These are phyloP conservation scores for Zymoseptoria brevis DNA, from an alignment of 2,329 filamentous ascomycete species.

Conservation along the genomic window DNA sequence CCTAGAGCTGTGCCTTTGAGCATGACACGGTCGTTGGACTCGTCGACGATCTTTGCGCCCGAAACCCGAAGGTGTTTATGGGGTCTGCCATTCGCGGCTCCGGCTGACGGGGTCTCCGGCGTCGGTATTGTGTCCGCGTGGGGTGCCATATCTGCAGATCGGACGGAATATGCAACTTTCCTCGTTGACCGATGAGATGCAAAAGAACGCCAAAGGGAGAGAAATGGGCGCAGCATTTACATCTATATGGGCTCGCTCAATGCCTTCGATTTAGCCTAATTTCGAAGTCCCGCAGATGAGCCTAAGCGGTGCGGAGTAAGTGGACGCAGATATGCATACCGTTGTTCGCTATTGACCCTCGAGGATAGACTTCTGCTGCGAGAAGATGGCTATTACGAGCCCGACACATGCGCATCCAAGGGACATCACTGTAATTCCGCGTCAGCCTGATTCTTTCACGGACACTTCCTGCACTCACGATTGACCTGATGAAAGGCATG, in stretches of 20 bases:
- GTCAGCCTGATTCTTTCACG: background rate
- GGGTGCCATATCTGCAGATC: background rate
- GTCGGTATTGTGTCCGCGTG: background rate
- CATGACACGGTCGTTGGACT: slow-evolving; percentile 38
- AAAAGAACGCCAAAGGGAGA: background rate
- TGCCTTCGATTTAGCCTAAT: background rate
- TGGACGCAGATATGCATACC: background rate
- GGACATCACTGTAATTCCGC: slow-evolving; percentile 6
- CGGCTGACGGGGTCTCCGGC: no score
- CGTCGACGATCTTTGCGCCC: slow-evolving; percentile 40
- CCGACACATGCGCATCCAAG: slow-evolving; percentile 8
- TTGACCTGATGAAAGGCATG: slow-evolving; percentile 21
- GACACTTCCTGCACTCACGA: slow-evolving; percentile 10
- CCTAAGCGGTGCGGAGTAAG: background rate
- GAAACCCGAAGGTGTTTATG: slow-evolving; percentile 24
- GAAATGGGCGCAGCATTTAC: background rate
- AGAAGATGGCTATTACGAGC: slow-evolving; percentile 4
- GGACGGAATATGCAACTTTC: background rate
- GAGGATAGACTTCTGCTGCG: slow-evolving; percentile 2
- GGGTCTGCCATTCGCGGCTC: background rate
- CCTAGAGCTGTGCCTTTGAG: slow-evolving; percentile 42
- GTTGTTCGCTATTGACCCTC: background rate
- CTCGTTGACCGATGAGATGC: background rate
- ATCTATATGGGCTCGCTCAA: background rate
- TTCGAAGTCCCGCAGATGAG: background rate